phyloP scores from a whole-genome alignment of 148 eudicot genomes.

The Cornus florida region DNA sequence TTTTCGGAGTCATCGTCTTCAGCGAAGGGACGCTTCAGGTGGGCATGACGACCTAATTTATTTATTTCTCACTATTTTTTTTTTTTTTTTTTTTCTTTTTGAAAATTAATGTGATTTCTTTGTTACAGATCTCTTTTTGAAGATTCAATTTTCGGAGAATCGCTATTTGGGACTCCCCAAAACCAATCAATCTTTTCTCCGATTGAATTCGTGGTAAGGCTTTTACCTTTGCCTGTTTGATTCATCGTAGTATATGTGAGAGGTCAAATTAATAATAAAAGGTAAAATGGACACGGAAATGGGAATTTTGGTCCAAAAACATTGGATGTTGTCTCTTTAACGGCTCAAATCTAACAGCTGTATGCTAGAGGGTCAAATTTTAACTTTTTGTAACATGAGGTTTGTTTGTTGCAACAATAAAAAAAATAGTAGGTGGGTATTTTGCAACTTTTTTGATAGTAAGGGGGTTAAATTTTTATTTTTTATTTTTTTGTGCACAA shows the following conservation, averaged over 20 bases:
- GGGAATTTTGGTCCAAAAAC: too few species aligned
- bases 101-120: background rate
- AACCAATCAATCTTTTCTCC: background rate
- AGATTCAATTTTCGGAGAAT: slow-evolving; percentile 2
- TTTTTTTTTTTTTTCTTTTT: background rate
- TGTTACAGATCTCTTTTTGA: slow-evolving; percentile 8
- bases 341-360: too few species aligned
- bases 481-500: too few species aligned
- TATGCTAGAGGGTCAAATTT: too few species aligned
- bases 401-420: too few species aligned
- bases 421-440: too few species aligned
- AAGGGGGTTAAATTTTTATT: too few species aligned
- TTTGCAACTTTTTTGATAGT: too few species aligned
- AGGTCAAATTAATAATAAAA: too few species aligned
- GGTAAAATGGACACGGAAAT: too few species aligned
- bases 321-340: too few species aligned
- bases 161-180: background rate
- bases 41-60: slow-evolving; percentile 4
- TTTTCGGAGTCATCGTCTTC: slow-evolving; percentile 43
- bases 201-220: slow-evolving; percentile 6
- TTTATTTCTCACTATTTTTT: background rate
- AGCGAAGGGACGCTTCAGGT: slow-evolving; percentile 53
- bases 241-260: background rate
- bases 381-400: too few species aligned
- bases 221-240: background rate